Base-by-base conservation (phyloP, 2,329 filamentous ascomycete genomes). In the Sclerotinia borealis region DNA sequence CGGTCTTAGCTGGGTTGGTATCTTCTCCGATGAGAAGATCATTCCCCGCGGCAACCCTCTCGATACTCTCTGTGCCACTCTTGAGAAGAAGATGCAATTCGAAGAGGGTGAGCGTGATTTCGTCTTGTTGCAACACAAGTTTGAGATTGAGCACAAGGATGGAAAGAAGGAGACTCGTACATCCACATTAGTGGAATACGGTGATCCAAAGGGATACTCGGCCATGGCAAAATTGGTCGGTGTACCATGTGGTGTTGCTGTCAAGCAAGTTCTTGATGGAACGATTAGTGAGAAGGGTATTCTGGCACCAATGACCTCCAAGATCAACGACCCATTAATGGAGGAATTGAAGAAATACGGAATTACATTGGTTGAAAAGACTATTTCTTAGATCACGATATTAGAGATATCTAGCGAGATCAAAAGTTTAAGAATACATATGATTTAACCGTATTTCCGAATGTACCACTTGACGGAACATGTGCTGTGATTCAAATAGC, bases 81-180 rank as follows among this genome's bases (percentile, higher is more conserved):
- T 96, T 36, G 92, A 96, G 81, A 79, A 90, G 81, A 96, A 96
- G 86, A 96, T 96, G 91, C 85, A 90, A 77, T 96, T 88, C 77
- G 89, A 85, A 73, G 81, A 89, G 71, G 88, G 84, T 66, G 92
- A 96, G 85, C 88, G 92, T 65, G 92, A 96, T 77, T 80, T 96
- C 69, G 90, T 95, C 68, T 85, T 90, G 79, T 50, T 92, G 37
- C 89, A 92, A 79, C 89, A 91, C 80, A 88, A 86, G 79, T 96
- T 96, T 76, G 87, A 87, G 75, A 91, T 96, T 69, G 90, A 95
- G 81, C 81, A 89, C 78, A 87, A 88, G 77, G 89, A 95, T 75
- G 92, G 92, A 72, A 84, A 79, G 74, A 85, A 83, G 76, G 86
- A 96, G 80, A 92, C 87, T 50, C 82, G 88, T 67, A 93, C 90